Percentiles rank a stretch among this genome's conserved stretches.
Conservation (phyloP, 2,329 filamentous ascomycete genomes). For the Diplodia scrobiculata region DNA sequence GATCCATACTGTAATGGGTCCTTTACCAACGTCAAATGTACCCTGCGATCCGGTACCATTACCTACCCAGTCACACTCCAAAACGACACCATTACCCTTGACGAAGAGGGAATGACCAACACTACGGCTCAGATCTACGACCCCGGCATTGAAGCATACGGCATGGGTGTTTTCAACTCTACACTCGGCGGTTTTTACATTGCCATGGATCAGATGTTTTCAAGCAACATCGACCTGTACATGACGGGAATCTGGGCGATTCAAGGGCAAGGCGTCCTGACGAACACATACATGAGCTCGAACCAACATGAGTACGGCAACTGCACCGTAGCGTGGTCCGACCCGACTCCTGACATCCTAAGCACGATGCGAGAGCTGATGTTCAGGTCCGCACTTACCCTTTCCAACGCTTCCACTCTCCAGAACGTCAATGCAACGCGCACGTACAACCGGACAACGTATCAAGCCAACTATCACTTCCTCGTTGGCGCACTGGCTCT, state of each 20-base stretch:
- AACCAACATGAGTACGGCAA: background rate
- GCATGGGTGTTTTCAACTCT: too few species aligned
- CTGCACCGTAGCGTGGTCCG: background rate
- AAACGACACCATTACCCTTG: too few species aligned
- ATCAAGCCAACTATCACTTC: constrained; percentile 21
- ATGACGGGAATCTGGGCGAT: background rate
- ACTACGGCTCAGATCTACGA: too few species aligned
- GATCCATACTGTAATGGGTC: too few species aligned
- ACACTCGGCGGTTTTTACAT: too few species aligned
- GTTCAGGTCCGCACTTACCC: background rate
- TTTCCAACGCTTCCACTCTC: background rate
- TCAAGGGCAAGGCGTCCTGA: background rate
- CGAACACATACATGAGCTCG: background rate
- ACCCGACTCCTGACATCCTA: constrained; percentile 1
- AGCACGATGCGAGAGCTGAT: background rate
- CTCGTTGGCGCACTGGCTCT: constrained; percentile 32
- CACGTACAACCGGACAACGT: constrained; percentile 27
- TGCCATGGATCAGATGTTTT: too few species aligned
- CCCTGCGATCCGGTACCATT: too few species aligned
- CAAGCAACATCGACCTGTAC: too few species aligned
- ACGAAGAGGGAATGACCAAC: too few species aligned
- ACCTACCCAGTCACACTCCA: too few species aligned
- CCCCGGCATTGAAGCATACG: too few species aligned
- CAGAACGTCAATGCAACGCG: background rate
- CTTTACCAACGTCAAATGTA: too few species aligned